These are phyloP conservation scores for Aspergillus ochraceoroseus DNA, from an alignment of 2,329 filamentous ascomycete species.

Conservation along the genomic window DNA sequence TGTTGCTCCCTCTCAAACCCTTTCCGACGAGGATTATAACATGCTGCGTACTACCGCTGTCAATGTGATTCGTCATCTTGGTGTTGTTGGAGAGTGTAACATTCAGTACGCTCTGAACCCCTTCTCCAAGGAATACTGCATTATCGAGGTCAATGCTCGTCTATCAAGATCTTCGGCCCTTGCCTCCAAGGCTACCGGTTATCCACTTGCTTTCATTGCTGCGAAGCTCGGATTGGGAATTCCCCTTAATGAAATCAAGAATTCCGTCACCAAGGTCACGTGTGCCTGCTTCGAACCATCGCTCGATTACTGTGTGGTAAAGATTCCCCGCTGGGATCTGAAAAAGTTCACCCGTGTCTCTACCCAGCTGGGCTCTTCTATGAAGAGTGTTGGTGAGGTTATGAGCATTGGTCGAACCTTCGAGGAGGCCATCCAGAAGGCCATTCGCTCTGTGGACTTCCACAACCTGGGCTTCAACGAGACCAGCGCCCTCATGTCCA, in stretches of 20 bases:
- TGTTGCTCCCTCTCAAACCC: conserved; percentile 91
- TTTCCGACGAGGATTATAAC: conserved; percentile 97
- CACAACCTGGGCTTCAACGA: conserved; percentile 94
- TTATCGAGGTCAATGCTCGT: conserved; percentile 97
- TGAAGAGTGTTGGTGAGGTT: conserved; percentile 99
- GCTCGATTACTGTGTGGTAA: conserved; percentile 95
- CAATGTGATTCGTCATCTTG: conserved; percentile 93
- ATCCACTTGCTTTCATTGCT: conserved; percentile 91
- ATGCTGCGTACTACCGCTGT: conserved; percentile 97
- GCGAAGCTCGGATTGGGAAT: conserved; percentile 94
- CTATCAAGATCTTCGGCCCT: conserved; percentile 91
- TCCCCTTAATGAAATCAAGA: conserved; percentile 91
- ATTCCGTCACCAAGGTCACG: conserved; percentile 91
- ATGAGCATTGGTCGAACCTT: conserved; percentile 98
- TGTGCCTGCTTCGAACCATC: conserved; percentile 98
- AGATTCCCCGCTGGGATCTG: conserved; percentile 97
- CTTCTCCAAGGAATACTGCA: conserved; percentile 92
- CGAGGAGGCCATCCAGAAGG: conserved; percentile 97
- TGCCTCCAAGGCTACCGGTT: conserved; percentile 94
- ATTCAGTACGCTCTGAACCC: conserved; percentile 98
- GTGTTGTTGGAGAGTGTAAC: conserved; percentile 97
- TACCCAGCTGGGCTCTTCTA: conserved; percentile 90
- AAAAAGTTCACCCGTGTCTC: conserved; percentile 99
- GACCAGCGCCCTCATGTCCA: conserved; percentile 86
- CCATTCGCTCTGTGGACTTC: conserved; percentile 90